Base-by-base conservation (phyloP, 2,329 filamentous ascomycete genomes). In the Aspergillus fijiensis region DNA sequence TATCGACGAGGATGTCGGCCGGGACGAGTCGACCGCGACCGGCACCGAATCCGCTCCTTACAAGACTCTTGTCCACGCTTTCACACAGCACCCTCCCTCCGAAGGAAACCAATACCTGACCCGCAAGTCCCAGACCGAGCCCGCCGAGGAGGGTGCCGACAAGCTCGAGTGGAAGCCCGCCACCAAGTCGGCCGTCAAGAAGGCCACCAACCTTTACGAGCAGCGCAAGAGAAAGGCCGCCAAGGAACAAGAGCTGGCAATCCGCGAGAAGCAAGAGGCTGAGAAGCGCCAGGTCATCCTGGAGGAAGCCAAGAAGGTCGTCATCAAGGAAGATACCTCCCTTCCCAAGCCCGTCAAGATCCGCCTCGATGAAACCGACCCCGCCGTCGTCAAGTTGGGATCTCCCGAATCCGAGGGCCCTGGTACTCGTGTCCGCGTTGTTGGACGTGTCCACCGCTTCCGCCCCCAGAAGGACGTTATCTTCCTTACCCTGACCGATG, bases 401-500 rank as follows among this genome's bases (percentile, higher is more conserved):
- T 78, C 80, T 16, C 79, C 80, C 60, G 74, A 77, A 77, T 88
- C 67, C 81, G 87, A 76, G 81, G 86, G 66, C 76, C 81, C 72
- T 74, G 91, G 90, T 64, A 88, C 88, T 49, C 84, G 92, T 57
- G 90, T 96, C 60, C 87, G 88, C 67, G 90, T 96, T 23, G 85
- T 88, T 65, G 93, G 93, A 58, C 86, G 92, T 66, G 91, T 96
- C 57, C 91, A 96, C 78, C 86, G 91, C 60, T 80, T 93, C 75
- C 85, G 91, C 63, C 83, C 85, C 62, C 93, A 96, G 79, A 95
- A 94, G 78, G 88, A 91, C 72, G 85, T 91, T 65, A 88, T 92
- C 58, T 97, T 96, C 78, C 83, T 96, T 72, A 94, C 89, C n/a
- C 81, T 96, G 64, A 84, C 88, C 64, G 91, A 96, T 73, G 93